phyloP scores from a whole-genome alignment of 2,329 filamentous ascomycete genomes.

The Cordyceps fumosorosea region DNA sequence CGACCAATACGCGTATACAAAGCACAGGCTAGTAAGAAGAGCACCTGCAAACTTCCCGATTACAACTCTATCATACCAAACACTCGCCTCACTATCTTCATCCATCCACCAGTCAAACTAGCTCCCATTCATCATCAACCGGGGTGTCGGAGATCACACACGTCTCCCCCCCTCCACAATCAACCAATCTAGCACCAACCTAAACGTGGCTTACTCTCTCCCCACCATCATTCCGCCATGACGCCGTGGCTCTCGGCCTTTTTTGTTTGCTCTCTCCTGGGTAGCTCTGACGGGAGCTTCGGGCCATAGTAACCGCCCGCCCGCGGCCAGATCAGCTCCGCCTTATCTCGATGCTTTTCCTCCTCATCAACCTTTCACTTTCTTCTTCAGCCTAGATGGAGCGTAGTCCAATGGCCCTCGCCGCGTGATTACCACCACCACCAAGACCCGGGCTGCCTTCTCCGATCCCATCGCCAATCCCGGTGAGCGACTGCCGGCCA shows the following conservation, averaged over 20 bases:
- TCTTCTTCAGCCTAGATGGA: too few species aligned
- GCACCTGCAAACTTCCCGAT: neutral
- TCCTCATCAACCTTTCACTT: too few species aligned
- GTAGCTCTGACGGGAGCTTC: neutral
- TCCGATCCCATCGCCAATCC: neutral
- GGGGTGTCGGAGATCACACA: neutral
- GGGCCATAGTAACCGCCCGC: too few species aligned
- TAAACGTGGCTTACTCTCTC: neutral
- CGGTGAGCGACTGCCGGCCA: neutral
- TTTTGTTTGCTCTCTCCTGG: neutral
- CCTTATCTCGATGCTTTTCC: too few species aligned
- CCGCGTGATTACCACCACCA: too few species aligned
- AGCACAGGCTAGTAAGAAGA: neutral
- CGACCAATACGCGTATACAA: neutral
- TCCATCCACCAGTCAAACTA: too few species aligned
- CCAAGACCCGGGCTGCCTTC: too few species aligned
- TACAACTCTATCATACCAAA: neutral
- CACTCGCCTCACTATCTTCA: neutral
- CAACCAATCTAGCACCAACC: neutral
- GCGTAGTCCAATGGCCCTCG: too few species aligned
- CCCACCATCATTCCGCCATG: neutral
- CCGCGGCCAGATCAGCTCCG: too few species aligned
- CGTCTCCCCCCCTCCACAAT: neutral
- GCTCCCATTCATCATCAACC: neutral
- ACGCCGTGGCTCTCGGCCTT: neutral